These are phyloP conservation scores for Chimonanthus salicifolius DNA, from an alignment of 164 flowering plant genomes.

Conservation along the genomic window DNA sequence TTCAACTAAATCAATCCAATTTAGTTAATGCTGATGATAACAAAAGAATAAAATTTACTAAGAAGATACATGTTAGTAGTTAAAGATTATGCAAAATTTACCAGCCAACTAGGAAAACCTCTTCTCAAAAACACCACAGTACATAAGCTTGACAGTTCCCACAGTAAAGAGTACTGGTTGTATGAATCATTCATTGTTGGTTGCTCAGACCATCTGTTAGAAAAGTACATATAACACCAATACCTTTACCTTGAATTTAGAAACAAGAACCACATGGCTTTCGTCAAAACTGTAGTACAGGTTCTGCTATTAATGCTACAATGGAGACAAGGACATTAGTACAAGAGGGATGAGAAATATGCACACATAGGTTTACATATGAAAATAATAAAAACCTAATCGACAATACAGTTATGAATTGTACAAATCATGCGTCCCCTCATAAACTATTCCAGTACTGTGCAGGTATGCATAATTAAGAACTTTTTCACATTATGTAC, in stretches of 20 bases:
- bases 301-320: conserved; percentile 62
- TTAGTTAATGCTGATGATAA: background rate
- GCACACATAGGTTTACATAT: background rate
- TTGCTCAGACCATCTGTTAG: conserved; percentile 57
- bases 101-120: background rate
- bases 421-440: too few species aligned
- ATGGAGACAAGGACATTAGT: conserved; percentile 1
- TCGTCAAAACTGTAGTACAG: conserved; percentile 86
- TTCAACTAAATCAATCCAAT: background rate
- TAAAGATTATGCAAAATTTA: conserved; percentile 7
- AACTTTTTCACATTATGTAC: too few species aligned
- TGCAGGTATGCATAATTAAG: too few species aligned
- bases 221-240: conserved; percentile 89
- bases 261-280: conserved; percentile 57
- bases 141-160: conserved; percentile 4
- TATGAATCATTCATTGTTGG: conserved; percentile 21
- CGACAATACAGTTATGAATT: too few species aligned
- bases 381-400: too few species aligned
- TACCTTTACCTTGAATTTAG: conserved; percentile 59
- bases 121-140: background rate
- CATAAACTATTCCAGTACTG: too few species aligned
- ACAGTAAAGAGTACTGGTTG: conserved; percentile 5
- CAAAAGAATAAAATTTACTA: conserved; percentile 21
- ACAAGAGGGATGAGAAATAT: background rate
- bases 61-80: conserved; percentile 9